These are phyloP conservation scores for Scenedesmus sp. DNA, from an alignment of 163 green algal species.

Conservation along the genomic window DNA sequence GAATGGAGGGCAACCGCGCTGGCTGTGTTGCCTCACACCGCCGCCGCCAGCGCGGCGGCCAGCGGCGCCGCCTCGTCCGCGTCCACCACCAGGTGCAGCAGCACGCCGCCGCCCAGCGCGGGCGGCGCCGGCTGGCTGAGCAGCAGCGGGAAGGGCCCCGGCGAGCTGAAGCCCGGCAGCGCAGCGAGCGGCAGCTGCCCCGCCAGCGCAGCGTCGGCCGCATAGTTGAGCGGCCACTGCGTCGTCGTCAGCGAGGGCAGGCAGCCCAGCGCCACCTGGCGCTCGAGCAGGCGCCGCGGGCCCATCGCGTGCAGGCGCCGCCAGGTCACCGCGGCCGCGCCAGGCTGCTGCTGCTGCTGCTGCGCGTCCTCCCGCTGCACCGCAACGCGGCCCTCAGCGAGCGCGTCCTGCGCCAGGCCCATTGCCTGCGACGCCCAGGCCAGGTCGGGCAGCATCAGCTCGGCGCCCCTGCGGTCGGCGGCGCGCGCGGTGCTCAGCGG, in stretches of 20 bases:
- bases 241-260: conserved; percentile 35
- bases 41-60: not conserved
- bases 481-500: not conserved
- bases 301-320: conserved; percentile 40
- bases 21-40: not conserved
- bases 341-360: conserved; percentile 8
- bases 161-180: conserved; percentile 36
- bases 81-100: conserved; percentile 40
- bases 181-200: conserved; percentile 21
- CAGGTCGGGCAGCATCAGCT: conserved; percentile 37
- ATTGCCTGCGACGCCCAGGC: conserved; percentile 27
- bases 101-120: conserved; percentile 17
- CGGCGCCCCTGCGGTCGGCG: not conserved
- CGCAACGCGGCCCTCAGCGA: too few relatives aligned
- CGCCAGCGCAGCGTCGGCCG: not conserved
- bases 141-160: conserved; percentile 34
- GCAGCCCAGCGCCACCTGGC: conserved; percentile 31
- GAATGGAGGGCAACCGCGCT: too few relatives aligned
- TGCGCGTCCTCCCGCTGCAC: not conserved
- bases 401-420: not conserved
- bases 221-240: conserved; percentile 25
- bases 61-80: not conserved
- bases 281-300: not conserved
- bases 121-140: conserved; percentile 23
- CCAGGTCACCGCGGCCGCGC: conserved; percentile 31